These are phyloP conservation scores for Penicillium taxi DNA, from an alignment of 495 filamentous ascomycete genomes.

Conservation along the genomic window DNA sequence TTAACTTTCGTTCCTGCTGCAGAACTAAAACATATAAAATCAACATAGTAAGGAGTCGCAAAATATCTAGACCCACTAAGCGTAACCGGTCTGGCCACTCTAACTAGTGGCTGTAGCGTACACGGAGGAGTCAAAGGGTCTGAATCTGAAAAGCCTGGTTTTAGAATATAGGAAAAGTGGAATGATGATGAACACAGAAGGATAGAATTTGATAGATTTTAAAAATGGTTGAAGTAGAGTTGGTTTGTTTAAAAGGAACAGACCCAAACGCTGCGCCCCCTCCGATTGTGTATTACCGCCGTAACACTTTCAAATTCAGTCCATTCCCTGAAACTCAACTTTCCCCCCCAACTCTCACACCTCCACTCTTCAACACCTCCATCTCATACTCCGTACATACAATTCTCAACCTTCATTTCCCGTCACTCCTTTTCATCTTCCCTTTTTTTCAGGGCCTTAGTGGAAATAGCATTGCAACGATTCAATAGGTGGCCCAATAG, in stretches of 20 bases:
- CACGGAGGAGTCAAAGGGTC: conserved; percentile 16
- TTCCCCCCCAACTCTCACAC: conserved; percentile 8
- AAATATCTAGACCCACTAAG: conserved; percentile 17
- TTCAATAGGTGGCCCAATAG: conserved; percentile 35
- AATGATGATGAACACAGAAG: neutral
- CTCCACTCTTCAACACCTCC: conserved; percentile 2
- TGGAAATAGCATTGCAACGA: conserved; percentile 24
- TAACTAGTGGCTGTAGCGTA: conserved; percentile 20
- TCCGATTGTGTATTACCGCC: conserved; percentile 15
- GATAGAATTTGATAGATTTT: neutral
- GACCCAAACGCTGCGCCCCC: conserved; percentile 4
- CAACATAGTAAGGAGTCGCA: conserved; percentile 10
- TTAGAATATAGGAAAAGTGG: conserved; percentile 1
- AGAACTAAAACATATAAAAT: no score
- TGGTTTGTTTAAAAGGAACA: conserved; percentile 4
- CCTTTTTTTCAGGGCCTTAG: conserved; percentile 2
- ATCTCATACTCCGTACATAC: neutral
- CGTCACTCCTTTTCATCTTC: conserved; percentile 5
- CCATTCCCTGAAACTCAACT: conserved; percentile 14
- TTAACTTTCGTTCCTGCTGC: no score
- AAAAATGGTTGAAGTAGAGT: neutral
- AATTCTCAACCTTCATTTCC: conserved; percentile 1
- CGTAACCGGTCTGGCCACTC: conserved; percentile 8
- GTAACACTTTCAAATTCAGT: conserved; percentile 24
- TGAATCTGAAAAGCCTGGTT: conserved; percentile 1